Percentiles rank a stretch among this genome's conserved stretches.
phyloP scores from a whole-genome alignment of 2,329 filamentous ascomycete species.

The Chaetomium strumarium region DNA sequence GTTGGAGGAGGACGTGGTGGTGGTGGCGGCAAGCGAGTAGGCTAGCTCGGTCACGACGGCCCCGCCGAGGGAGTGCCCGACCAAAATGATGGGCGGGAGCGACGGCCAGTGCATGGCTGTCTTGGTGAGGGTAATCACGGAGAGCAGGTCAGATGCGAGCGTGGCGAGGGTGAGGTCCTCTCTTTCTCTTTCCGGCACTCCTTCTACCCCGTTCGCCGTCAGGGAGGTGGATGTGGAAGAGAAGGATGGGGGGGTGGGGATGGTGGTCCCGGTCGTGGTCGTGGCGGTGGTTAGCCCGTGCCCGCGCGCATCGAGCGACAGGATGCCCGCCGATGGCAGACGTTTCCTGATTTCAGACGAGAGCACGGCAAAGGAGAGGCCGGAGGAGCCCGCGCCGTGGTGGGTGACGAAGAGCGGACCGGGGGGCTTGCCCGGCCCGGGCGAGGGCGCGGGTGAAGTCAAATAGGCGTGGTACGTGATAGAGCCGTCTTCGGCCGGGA shows the following conservation, averaged over 20 bases:
- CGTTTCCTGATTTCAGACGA: slow-evolving; percentile 69
- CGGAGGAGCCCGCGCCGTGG: slow-evolving; percentile 90
- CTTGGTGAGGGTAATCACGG: slow-evolving; percentile 63
- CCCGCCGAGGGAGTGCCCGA: slow-evolving; percentile 90
- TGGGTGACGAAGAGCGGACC: slow-evolving; percentile 89
- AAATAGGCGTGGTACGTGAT: slow-evolving; percentile 81
- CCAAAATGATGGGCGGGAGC: slow-evolving; percentile 70
- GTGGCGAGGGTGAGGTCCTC: slow-evolving; percentile 67
- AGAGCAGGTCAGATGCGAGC: slow-evolving; percentile 65
- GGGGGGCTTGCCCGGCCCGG: slow-evolving; percentile 35
- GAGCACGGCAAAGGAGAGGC: slow-evolving; percentile 82
- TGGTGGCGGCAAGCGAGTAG: slow-evolving; percentile 39
- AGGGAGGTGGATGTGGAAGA: too few species aligned
- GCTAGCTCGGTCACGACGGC: slow-evolving; percentile 85
- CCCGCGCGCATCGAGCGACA: slow-evolving; percentile 79
- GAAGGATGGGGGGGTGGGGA: too few species aligned
- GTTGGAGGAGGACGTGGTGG: slow-evolving; percentile 43
- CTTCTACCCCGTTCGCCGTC: not conserved
- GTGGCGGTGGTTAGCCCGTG: slow-evolving; percentile 67
- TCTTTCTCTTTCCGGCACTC: slow-evolving; percentile 28
- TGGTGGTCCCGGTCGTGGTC: too few species aligned
- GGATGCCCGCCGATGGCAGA: slow-evolving; percentile 72
- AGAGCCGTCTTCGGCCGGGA: slow-evolving; percentile 40
- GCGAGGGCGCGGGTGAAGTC: slow-evolving; percentile 57
- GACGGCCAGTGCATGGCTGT: slow-evolving; percentile 64